phyloP scores from a whole-genome alignment of 495 filamentous ascomycete species.

The Daldinia concentrica region DNA sequence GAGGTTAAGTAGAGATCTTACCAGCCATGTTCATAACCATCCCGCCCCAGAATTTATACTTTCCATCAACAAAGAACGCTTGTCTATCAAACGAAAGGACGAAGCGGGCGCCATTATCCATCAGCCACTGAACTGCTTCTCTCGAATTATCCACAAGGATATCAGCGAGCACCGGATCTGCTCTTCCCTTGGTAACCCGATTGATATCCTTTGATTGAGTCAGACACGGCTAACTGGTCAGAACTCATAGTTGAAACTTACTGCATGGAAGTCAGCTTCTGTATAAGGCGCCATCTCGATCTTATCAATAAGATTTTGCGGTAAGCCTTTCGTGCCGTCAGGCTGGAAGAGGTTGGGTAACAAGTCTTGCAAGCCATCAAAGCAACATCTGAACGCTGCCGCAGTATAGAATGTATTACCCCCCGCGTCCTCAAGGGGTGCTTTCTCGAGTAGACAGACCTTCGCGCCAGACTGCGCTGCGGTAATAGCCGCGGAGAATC shows the following conservation, averaged over 20 bases:
- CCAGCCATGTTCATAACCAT: slow-evolving; percentile 64
- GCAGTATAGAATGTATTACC: slow-evolving; percentile 69
- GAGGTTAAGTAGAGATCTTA: slow-evolving; percentile 39
- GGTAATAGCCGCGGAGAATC: slow-evolving; percentile 63
- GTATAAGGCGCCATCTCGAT: slow-evolving; percentile 49
- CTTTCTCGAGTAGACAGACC: slow-evolving; percentile 64
- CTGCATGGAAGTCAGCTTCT: slow-evolving; percentile 39
- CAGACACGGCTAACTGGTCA: background rate
- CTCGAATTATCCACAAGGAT: slow-evolving; percentile 59
- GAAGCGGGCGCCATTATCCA: slow-evolving; percentile 61
- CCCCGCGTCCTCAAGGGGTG: slow-evolving; percentile 61
- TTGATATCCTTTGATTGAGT: slow-evolving; percentile 53
- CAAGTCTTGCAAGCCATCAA: slow-evolving; percentile 58
- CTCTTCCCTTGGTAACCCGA: slow-evolving; percentile 58
- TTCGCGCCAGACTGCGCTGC: slow-evolving; percentile 53
- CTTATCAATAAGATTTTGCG: slow-evolving; percentile 55
- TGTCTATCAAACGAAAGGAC: slow-evolving; percentile 69
- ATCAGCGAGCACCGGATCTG: slow-evolving; percentile 54
- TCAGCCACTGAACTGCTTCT: slow-evolving; percentile 64
- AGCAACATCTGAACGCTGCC: slow-evolving; percentile 62
- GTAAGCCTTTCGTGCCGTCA: slow-evolving; percentile 48
- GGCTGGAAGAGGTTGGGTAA: slow-evolving; percentile 46
- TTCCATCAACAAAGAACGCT: slow-evolving; percentile 63
- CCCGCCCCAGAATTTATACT: slow-evolving; percentile 70
- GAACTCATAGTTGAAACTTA: slow-evolving; percentile 1